Evolutionary conservation across 2,329 filamentous ascomycete genomes (phyloP).

Genomic region (Penicillium sp.): DNA sequence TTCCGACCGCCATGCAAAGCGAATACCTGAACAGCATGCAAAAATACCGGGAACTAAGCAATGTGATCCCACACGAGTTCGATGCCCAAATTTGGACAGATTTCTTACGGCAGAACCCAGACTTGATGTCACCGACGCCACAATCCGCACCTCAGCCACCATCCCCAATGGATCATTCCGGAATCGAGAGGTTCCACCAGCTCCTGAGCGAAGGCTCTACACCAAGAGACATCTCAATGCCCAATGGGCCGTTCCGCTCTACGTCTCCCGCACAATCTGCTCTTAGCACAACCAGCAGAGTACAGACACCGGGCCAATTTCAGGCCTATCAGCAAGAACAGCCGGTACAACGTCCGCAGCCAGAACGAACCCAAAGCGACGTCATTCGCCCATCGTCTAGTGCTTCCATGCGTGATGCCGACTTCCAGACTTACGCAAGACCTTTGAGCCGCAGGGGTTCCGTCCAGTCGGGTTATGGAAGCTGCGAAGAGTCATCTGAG

Average conservation of each 20-base stretch:
- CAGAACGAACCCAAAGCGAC: slow-evolving; percentile 41
- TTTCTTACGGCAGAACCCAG: slow-evolving; percentile 74
- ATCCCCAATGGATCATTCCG: slow-evolving; percentile 47
- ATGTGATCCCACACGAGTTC: slow-evolving; percentile 62
- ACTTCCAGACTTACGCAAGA: slow-evolving; percentile 33
- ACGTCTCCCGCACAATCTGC: slow-evolving; percentile 46
- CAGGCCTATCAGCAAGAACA: slow-evolving; percentile 33
- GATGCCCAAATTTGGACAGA: slow-evolving; percentile 79
- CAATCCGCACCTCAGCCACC: slow-evolving; percentile 31
- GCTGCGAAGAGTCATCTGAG: slow-evolving; percentile 69
- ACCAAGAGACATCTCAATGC: slow-evolving; percentile 44
- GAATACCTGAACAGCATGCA: slow-evolving; percentile 67
- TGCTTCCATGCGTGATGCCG: slow-evolving; percentile 55
- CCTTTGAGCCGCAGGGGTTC: slow-evolving; percentile 40
- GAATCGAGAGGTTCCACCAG: slow-evolving; percentile 51
- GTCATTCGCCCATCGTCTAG: slow-evolving; percentile 66
- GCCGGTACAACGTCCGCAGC: slow-evolving; percentile 23
- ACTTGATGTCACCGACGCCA: slow-evolving; percentile 36
- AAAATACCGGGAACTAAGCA: slow-evolving; percentile 63
- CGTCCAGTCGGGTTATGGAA: slow-evolving; percentile 67
- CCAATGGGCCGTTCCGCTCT: slow-evolving; percentile 38
- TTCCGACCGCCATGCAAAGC: slow-evolving; percentile 67
- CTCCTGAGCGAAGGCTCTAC: slow-evolving; percentile 51
- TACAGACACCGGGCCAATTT: slow-evolving; percentile 41
- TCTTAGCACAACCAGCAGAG: slow-evolving; percentile 39